These are phyloP conservation scores for Suillus bovinus DNA, from an alignment of 768 basidiomycete species.

Conservation along the genomic window DNA sequence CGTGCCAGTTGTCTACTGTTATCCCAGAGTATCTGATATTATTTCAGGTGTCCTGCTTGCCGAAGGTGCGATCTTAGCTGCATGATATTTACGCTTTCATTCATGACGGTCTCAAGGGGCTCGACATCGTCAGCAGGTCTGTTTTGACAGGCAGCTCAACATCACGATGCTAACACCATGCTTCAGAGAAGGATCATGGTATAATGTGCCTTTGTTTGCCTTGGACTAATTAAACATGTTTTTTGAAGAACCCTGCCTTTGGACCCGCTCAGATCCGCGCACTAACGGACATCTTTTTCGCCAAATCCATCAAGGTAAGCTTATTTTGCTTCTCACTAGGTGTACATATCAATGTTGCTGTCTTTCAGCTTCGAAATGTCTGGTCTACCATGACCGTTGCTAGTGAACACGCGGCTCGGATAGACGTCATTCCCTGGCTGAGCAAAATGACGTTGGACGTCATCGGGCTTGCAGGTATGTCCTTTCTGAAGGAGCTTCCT, in stretches of 20 bases:
- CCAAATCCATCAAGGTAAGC: conserved; percentile 51
- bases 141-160: not conserved
- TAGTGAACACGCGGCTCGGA: conserved; percentile 14
- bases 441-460: conserved; percentile 40
- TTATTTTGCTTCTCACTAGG: conserved; percentile 5
- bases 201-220: not conserved
- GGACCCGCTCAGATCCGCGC: conserved; percentile 58
- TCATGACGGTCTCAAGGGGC: no score
- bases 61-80: no score
- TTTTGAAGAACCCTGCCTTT: conserved; percentile 61
- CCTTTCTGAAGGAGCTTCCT: not conserved
- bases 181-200: conserved; percentile 34
- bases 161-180: not conserved
- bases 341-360: not conserved
- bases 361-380: no score
- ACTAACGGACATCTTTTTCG: conserved; percentile 55
- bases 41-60: no score
- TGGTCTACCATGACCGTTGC: conserved; percentile 39
- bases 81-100: no score
- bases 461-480: conserved; percentile 41
- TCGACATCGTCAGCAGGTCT: no score
- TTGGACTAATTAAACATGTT: not conserved
- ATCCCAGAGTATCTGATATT: not conserved
- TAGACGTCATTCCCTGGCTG: conserved; percentile 37
- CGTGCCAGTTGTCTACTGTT: not conserved